phyloP scores from a whole-genome alignment of 495 filamentous ascomycete genomes.

The Trichoderma erinaceum region DNA sequence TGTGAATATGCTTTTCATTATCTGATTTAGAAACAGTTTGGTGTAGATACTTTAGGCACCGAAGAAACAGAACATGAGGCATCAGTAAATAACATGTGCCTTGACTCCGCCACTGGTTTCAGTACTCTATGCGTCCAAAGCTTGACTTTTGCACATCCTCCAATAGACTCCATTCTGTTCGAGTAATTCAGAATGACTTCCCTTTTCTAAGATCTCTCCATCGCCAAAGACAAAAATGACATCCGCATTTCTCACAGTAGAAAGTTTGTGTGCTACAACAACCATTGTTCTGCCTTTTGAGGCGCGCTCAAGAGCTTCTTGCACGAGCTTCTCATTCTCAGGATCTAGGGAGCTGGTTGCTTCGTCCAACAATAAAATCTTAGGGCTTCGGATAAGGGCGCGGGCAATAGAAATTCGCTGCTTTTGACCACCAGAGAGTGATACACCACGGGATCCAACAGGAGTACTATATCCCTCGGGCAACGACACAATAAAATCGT shows the following conservation, averaged over 20 bases:
- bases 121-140: too few relatives aligned
- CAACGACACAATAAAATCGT: conserved; percentile 48
- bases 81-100: too few relatives aligned
- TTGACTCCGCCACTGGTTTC: too few relatives aligned
- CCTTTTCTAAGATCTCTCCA: too few relatives aligned
- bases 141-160: too few relatives aligned
- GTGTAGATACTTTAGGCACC: too few relatives aligned
- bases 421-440: conserved; percentile 52
- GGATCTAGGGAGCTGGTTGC: conserved; percentile 75
- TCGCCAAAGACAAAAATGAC: conserved; percentile 61
- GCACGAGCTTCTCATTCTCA: conserved; percentile 60
- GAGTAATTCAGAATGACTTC: too few relatives aligned
- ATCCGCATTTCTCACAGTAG: conserved; percentile 68
- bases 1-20: too few relatives aligned
- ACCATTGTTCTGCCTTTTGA: conserved; percentile 70
- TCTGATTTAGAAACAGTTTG: too few relatives aligned
- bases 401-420: conserved; percentile 71
- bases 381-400: conserved; percentile 70
- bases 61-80: too few relatives aligned
- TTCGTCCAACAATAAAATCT: conserved; percentile 77
- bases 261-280: conserved; percentile 69
- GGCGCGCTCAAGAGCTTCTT: conserved; percentile 65
- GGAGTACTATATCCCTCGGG: conserved; percentile 59
- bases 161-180: too few relatives aligned
- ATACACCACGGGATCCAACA: conserved; percentile 42